phyloP scores from a whole-genome alignment of 306 rosid genomes.

The Amphicarpaea edgeworthii region DNA sequence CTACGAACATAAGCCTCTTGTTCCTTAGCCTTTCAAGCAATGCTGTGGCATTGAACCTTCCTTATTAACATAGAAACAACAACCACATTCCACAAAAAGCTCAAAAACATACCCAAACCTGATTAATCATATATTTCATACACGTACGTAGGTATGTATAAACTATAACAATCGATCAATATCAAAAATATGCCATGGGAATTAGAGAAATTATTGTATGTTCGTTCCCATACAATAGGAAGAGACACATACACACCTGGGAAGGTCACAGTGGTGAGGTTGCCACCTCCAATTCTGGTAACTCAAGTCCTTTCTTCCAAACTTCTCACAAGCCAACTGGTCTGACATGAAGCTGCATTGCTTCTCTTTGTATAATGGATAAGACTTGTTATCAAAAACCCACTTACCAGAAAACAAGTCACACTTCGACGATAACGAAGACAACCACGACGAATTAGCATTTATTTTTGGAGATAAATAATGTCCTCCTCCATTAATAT shows the following conservation, averaged over 20 bases:
- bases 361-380: conserved; percentile 75
- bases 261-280: conserved; percentile 75
- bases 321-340: conserved; percentile 89
- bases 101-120: conserved; percentile 56
- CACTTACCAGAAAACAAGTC: conserved; percentile 76
- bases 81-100: conserved; percentile 64
- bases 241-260: conserved; percentile 58
- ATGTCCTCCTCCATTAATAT: too few relatives aligned
- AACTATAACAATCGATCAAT: conserved; percentile 21
- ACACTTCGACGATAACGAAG: conserved; percentile 48
- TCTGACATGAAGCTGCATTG: conserved; percentile 83
- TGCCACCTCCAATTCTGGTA: conserved; percentile 86
- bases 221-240: neutral
- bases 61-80: conserved; percentile 63
- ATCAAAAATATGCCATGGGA: neutral
- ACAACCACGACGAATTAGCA: neutral
- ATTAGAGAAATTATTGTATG: neutral
- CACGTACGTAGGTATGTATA: conserved; percentile 35
- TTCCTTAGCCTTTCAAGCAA: conserved; percentile 82
- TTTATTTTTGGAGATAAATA: conserved; percentile 12
- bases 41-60: conserved; percentile 88
- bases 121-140: conserved; percentile 24
- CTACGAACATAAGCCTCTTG: conserved; percentile 88
- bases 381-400: conserved; percentile 74
- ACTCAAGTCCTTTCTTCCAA: conserved; percentile 74